Conservation (phyloP, 345 rosid genomes). For the Brassica cretica region DNA sequence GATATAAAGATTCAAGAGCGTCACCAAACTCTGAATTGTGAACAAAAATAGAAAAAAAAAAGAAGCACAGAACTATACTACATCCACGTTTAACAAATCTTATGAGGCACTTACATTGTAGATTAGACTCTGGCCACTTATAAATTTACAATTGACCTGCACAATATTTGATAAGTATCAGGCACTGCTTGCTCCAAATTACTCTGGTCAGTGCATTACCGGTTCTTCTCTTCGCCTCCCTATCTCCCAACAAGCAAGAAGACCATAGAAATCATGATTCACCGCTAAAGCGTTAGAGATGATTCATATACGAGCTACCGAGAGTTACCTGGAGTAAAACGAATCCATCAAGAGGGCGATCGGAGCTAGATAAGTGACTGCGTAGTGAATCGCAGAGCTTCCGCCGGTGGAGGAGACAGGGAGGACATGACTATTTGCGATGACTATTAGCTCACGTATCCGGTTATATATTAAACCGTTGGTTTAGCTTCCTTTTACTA, state of each 20-base stretch:
- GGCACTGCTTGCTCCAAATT: neutral
- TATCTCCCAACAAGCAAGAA: constrained; percentile 19
- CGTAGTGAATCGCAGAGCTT: constrained; percentile 69
- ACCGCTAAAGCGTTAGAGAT: neutral
- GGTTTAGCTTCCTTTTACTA: no score
- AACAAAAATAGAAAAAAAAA: neutral
- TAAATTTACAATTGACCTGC: constrained; percentile 93
- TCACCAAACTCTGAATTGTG: neutral
- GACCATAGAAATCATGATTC: neutral
- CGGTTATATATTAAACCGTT: no score
- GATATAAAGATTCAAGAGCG: constrained; percentile 1
- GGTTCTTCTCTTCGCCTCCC: constrained; percentile 88
- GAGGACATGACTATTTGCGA: constrained; percentile 39
- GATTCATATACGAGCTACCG: neutral
- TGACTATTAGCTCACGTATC: no score
- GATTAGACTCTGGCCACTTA: constrained; percentile 72
- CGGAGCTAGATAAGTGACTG: constrained; percentile 45
- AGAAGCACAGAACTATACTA: neutral
- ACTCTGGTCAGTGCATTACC: constrained; percentile 85
- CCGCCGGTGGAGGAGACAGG: constrained; percentile 61
- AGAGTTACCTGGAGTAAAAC: constrained; percentile 68
- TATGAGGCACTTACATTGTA: constrained; percentile 64
- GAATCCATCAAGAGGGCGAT: constrained; percentile 65
- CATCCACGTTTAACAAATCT: constrained; percentile 5
- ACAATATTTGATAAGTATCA: constrained; percentile 27